Conservation (phyloP, 345 rosid species). For the Salix purpurea region DNA sequence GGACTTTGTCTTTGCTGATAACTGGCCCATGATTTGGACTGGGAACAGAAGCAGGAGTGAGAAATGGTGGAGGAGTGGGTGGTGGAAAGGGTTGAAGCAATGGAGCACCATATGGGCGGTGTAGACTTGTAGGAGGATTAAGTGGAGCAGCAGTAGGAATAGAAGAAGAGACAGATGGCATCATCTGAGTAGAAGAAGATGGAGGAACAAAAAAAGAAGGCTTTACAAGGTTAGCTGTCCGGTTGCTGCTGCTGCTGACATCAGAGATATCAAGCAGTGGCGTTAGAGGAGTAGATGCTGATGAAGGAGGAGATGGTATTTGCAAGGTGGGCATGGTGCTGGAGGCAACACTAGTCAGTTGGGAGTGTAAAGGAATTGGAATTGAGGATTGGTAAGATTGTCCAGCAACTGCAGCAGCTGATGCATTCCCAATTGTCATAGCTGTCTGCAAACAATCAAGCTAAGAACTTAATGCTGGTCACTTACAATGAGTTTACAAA, state of each 20-base stretch:
- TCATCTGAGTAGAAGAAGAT: conserved; percentile 33
- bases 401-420: conserved; percentile 35
- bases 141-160: conserved; percentile 56
- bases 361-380: conserved; percentile 42
- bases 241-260: conserved; percentile 33
- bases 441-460: conserved; percentile 57
- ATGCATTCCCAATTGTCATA: conserved; percentile 47
- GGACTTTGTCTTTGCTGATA: conserved; percentile 69
- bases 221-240: conserved; percentile 53
- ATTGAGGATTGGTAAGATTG: conserved; percentile 47
- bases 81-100: conserved; percentile 95
- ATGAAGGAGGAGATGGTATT: conserved; percentile 38
- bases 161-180: conserved; percentile 48
- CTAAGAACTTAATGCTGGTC: conserved; percentile 4
- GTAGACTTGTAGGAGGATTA: conserved; percentile 46
- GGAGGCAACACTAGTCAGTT: conserved; percentile 31
- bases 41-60: conserved; percentile 50
- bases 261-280: conserved; percentile 50
- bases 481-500: background rate
- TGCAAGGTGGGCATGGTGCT: conserved; percentile 44
- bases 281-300: conserved; percentile 46
- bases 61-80: conserved; percentile 82
- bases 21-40: conserved; percentile 38
- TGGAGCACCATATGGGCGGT: conserved; percentile 73
- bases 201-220: conserved; percentile 64